Conservation (phyloP, 2,329 filamentous ascomycete species). For the Botrytis aclada region DNA sequence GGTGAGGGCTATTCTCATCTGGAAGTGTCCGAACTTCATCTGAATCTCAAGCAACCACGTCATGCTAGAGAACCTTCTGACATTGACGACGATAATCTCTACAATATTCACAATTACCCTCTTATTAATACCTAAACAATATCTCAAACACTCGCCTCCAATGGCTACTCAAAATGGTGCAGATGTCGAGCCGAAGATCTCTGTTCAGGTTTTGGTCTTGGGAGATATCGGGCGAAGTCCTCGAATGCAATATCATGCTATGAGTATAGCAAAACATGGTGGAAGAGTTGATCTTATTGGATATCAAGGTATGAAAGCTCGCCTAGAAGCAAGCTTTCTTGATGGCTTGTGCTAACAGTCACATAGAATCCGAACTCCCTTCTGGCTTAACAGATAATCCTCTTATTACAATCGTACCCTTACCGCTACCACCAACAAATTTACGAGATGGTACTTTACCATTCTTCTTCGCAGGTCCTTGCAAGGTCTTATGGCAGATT, state of each 20-base stretch:
- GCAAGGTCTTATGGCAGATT: slow-evolving; percentile 85
- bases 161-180: slow-evolving; percentile 30
- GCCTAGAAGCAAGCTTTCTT: background rate
- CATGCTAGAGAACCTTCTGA: slow-evolving; percentile 36
- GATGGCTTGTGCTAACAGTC: slow-evolving; percentile 15
- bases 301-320: slow-evolving; percentile 62
- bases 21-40: background rate
- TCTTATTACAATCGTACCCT: slow-evolving; percentile 66
- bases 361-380: slow-evolving; percentile 71
- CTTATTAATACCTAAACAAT: slow-evolving; percentile 40
- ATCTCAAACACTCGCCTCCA: slow-evolving; percentile 40
- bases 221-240: slow-evolving; percentile 95
- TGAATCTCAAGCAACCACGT: slow-evolving; percentile 17
- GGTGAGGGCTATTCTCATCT: background rate
- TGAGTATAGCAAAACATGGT: slow-evolving; percentile 83
- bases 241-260: slow-evolving; percentile 96
- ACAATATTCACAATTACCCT: slow-evolving; percentile 37
- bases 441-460: slow-evolving; percentile 68
- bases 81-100: slow-evolving; percentile 35
- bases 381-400: slow-evolving; percentile 70
- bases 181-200: slow-evolving; percentile 41
- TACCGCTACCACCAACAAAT: slow-evolving; percentile 63
- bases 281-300: slow-evolving; percentile 81
- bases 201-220: slow-evolving; percentile 81
- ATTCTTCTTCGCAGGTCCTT: slow-evolving; percentile 73